phyloP scores from a whole-genome alignment of 805 yeast genomes.

The Tetrapisispora nanseiensis region DNA sequence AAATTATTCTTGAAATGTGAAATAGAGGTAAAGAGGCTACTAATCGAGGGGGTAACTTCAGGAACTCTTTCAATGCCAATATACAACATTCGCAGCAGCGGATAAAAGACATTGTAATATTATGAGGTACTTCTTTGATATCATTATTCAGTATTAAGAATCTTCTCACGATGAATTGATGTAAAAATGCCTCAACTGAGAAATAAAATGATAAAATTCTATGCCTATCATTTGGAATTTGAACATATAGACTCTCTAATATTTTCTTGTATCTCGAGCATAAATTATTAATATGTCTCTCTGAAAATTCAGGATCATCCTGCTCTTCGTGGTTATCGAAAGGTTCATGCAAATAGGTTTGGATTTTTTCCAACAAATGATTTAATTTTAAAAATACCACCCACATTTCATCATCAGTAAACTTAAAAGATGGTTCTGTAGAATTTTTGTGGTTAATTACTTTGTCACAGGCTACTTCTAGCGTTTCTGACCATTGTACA shows the following conservation, averaged over 20 bases:
- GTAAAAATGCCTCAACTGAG: constrained; percentile 57
- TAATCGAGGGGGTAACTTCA: constrained; percentile 35
- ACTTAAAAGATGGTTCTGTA: constrained; percentile 4
- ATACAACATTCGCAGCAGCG: constrained; percentile 47
- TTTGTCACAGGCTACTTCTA: constrained; percentile 14
- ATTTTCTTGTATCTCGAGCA: constrained; percentile 39
- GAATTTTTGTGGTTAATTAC: constrained; percentile 1
- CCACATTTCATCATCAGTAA: constrained; percentile 36
- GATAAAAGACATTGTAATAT: constrained; percentile 36
- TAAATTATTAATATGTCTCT: constrained; percentile 9
- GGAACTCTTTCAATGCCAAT: constrained; percentile 40
- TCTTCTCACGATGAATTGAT: constrained; percentile 40
- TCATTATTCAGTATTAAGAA: constrained; percentile 3
- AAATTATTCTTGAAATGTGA: constrained; percentile 47
- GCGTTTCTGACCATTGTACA: constrained; percentile 44
- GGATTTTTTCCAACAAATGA: constrained; percentile 52
- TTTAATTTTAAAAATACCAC: constrained; percentile 53
- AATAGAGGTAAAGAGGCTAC: constrained; percentile 49
- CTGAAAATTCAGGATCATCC: constrained; percentile 12
- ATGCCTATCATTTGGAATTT: constrained; percentile 33
- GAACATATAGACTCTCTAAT: constrained; percentile 33
- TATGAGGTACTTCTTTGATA: constrained; percentile 12
- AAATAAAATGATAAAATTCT: constrained; percentile 42
- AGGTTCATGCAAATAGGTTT: constrained; percentile 38
- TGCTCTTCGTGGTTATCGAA: constrained; percentile 8